phyloP scores from a whole-genome alignment of 495 filamentous ascomycete genomes.

The Penicillium cataractarum region DNA sequence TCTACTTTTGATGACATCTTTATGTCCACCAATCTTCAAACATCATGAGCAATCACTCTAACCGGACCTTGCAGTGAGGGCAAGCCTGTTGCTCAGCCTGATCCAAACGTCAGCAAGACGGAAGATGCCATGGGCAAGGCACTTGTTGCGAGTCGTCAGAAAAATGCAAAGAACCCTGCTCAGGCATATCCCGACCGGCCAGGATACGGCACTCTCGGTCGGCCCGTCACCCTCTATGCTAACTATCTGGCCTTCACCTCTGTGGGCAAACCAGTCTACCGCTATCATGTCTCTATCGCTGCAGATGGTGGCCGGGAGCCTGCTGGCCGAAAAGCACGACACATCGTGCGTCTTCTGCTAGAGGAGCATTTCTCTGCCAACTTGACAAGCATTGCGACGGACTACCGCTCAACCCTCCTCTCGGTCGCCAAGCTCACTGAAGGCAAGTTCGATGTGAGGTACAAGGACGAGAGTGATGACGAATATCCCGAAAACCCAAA shows the following conservation, averaged over 20 bases:
- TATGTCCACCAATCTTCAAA: not conserved
- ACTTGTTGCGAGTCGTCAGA: constrained; percentile 26
- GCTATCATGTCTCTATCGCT: constrained; percentile 39
- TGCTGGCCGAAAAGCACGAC: constrained; percentile 55
- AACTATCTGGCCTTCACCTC: constrained; percentile 64
- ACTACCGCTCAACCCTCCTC: constrained; percentile 59
- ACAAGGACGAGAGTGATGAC: constrained; percentile 43
- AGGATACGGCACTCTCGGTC: constrained; percentile 60
- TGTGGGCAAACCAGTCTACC: constrained; percentile 39
- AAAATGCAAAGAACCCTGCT: constrained; percentile 10
- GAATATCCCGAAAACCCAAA: constrained; percentile 45
- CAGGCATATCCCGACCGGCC: constrained; percentile 51
- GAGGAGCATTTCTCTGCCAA: constrained; percentile 38
- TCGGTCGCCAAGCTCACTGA: constrained; percentile 30
- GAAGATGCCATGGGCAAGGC: constrained; percentile 35
- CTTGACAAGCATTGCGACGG: constrained; percentile 52
- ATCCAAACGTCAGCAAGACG: constrained; percentile 30
- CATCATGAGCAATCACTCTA: not conserved
- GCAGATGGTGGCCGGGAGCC: constrained; percentile 35
- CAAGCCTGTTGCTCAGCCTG: constrained; percentile 24
- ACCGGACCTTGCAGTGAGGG: constrained; percentile 23
- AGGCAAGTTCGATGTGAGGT: constrained; percentile 38
- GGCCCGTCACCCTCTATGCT: constrained; percentile 56
- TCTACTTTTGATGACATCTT: not conserved
- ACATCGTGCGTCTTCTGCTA: constrained; percentile 57